Evolutionary conservation across 2,329 filamentous ascomycete species (phyloP).

Genomic region (Akanthomyces uredinophilus): DNA sequence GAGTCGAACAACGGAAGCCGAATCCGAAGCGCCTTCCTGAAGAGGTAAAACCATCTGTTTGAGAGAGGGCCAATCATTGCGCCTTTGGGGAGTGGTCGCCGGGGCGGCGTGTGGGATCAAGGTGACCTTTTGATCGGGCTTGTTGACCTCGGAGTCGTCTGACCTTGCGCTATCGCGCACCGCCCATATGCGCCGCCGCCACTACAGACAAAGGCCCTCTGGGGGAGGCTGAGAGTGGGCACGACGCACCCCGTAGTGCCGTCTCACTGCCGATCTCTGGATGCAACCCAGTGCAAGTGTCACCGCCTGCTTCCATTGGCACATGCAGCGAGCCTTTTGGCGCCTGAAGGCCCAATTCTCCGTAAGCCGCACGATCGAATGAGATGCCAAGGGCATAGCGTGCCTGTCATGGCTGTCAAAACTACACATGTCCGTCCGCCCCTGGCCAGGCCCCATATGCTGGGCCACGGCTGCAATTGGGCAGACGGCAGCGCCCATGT

Average conservation of each 20-base stretch:
- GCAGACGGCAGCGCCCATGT: not conserved
- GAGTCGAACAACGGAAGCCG: not conserved
- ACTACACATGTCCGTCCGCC: not conserved
- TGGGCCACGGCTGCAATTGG: not conserved
- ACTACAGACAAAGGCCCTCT: too few species aligned
- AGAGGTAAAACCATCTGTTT: not conserved
- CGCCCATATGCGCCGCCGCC: too few species aligned
- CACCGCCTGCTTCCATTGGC: not conserved
- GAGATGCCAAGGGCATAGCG: conserved; percentile 6
- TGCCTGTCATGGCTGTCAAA: not conserved
- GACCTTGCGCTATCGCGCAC: not conserved
- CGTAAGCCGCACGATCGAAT: conserved; percentile 6
- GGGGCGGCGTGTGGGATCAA: not conserved
- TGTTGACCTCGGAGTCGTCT: not conserved
- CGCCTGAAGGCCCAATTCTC: not conserved
- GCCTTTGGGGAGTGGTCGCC: conserved; percentile 1
- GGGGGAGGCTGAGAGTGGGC: not conserved
- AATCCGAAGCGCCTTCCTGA: conserved; percentile 9
- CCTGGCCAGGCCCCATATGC: not conserved
- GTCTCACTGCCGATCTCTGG: conserved; percentile 8
- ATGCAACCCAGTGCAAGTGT: not conserved
- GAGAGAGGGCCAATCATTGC: conserved; percentile 3
- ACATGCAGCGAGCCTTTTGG: not conserved
- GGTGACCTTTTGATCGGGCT: not conserved
- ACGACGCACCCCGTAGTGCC: not conserved